Evolutionary conservation across 2,329 filamentous ascomycete genomes (phyloP).

Genomic region (Colletotrichum incanum): DNA sequence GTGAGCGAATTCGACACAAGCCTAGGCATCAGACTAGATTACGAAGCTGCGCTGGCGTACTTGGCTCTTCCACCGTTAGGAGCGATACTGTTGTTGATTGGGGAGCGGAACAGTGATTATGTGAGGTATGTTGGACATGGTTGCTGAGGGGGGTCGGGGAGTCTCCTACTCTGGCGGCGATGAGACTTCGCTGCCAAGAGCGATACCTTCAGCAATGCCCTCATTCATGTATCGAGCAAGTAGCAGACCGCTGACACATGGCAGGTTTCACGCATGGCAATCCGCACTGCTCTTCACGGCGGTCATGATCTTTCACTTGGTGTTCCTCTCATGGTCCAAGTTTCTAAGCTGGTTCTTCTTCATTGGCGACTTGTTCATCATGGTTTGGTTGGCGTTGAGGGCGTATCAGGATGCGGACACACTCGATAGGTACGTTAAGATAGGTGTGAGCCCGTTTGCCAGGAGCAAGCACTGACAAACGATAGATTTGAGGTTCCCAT

Average conservation of each 20-base stretch:
- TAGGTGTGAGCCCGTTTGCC: slow-evolving; percentile 50
- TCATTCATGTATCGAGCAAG: background rate
- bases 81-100: slow-evolving; percentile 84
- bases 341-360: slow-evolving; percentile 90
- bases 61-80: slow-evolving; percentile 87
- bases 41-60: slow-evolving; percentile 94
- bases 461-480: slow-evolving; percentile 56
- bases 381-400: slow-evolving; percentile 81
- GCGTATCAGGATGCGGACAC: slow-evolving; percentile 88
- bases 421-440: slow-evolving; percentile 68
- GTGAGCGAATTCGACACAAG: slow-evolving; percentile 93
- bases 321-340: slow-evolving; percentile 84
- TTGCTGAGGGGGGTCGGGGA: background rate
- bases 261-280: slow-evolving; percentile 97
- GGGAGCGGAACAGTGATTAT: slow-evolving; percentile 97
- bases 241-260: slow-evolving; percentile 9
- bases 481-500: slow-evolving; percentile 87
- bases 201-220: background rate
- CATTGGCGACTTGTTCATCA: slow-evolving; percentile 80
- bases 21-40: slow-evolving; percentile 86
- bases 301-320: slow-evolving; percentile 82
- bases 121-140: slow-evolving; percentile 76
- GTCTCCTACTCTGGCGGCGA: background rate
- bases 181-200: too few relatives aligned
- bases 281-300: slow-evolving; percentile 86